phyloP scores from a whole-genome alignment of 768 basidiomycete species.

The Boletus bicolor region DNA sequence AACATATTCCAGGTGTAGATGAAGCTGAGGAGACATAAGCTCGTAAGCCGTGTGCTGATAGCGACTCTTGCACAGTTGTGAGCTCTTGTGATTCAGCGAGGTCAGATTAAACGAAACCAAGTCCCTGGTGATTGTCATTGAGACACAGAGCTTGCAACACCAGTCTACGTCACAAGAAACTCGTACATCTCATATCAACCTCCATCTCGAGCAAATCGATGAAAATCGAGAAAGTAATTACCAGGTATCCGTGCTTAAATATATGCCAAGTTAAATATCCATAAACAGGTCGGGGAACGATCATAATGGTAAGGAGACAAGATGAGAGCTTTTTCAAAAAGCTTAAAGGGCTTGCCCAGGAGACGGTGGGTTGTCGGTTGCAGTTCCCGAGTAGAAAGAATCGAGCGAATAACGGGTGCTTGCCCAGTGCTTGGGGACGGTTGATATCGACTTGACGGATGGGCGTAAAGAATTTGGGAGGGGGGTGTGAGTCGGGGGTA shows the following conservation, averaged over 20 bases:
- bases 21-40: too few relatives aligned
- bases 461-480: slow-evolving; percentile 17
- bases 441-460: slow-evolving; percentile 1
- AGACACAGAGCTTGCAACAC: slow-evolving; percentile 4
- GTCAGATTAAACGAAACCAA: neutral
- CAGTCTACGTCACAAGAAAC: neutral
- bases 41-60: too few relatives aligned
- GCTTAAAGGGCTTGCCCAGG: slow-evolving; percentile 19
- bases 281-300: slow-evolving; percentile 9
- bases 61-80: too few relatives aligned
- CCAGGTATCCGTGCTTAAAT: slow-evolving; percentile 2
- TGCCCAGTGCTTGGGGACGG: slow-evolving; percentile 6
- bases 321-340: slow-evolving; percentile 2
- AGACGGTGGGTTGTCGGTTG: slow-evolving; percentile 1
- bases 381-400: slow-evolving; percentile 29
- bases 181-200: neutral
- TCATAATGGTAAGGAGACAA: neutral
- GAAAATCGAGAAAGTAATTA: slow-evolving; percentile 7
- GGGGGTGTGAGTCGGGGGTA: neutral
- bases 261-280: slow-evolving; percentile 19
- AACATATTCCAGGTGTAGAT: too few relatives aligned
- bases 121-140: neutral
- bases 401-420: slow-evolving; percentile 25
- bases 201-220: slow-evolving; percentile 6
- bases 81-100: neutral